Conservation (phyloP, 1,284 basidiomycete species). For the Phaffia rhodozyma region DNA sequence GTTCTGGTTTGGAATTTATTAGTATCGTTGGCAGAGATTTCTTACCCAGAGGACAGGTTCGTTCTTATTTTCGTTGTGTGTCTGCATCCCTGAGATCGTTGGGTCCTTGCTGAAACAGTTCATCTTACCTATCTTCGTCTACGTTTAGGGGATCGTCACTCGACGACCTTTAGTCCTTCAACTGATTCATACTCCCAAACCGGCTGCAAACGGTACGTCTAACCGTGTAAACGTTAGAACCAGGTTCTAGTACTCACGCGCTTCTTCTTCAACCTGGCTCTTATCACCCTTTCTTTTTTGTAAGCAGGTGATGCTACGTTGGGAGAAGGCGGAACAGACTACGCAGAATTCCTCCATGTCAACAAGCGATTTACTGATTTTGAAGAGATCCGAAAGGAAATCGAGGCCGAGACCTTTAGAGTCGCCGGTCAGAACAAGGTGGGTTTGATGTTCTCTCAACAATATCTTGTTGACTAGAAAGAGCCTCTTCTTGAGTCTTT, state of each 20-base stretch:
- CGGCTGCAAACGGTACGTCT: too few relatives aligned
- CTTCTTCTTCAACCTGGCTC: constrained; percentile 27
- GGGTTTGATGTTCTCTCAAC: constrained; percentile 5
- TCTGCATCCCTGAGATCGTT: not conserved
- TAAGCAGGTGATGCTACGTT: not conserved
- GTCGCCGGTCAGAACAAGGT: constrained; percentile 96
- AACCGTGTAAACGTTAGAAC: too few relatives aligned
- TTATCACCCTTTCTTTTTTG: constrained; percentile 35
- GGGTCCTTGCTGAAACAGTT: too few relatives aligned
- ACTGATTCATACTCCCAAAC: constrained; percentile 69
- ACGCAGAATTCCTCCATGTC: constrained; percentile 92
- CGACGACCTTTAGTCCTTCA: constrained; percentile 88
- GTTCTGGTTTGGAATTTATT: not conserved
- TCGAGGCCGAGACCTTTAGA: constrained; percentile 93
- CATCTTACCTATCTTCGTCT: not conserved
- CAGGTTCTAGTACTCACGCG: constrained; percentile 30
- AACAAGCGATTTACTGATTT: constrained; percentile 96
- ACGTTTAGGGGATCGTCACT: constrained; percentile 74
- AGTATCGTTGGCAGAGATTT: constrained; percentile 94
- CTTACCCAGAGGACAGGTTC: constrained; percentile 61
- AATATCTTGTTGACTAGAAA: not conserved
- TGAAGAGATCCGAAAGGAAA: constrained; percentile 84
- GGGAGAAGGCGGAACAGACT: constrained; percentile 49
- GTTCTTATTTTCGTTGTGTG: not conserved
- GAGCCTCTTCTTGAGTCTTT: not conserved